Base-by-base conservation (phyloP, 1,284 basidiomycete species). In the Cystobasidiaceae sp. region DNA sequence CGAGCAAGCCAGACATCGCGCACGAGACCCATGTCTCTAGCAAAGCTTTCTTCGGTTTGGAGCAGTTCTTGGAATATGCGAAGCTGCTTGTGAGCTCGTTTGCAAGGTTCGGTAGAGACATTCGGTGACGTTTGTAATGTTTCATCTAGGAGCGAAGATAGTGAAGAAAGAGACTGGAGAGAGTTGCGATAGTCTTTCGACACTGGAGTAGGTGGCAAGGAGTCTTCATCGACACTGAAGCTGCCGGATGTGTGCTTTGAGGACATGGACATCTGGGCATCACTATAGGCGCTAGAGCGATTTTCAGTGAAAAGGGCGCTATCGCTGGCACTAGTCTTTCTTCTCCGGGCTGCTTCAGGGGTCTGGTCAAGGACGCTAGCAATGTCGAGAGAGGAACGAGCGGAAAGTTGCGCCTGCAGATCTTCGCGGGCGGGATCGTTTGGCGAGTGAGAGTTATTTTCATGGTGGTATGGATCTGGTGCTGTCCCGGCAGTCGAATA, bases 1-100 rank as follows among this genome's bases (percentile, higher is more conserved):
- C 75, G 70, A 0, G 74, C 73, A 28, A 79, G 71, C 63, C 76
- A 79, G 57, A 79, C 71, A 60, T 78, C 77, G 2, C 75, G 71
- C 0, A 77, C 72, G 3, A 79, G 74, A 0, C 72, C 74, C 50
- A 79, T 73, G 57, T 79, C 78, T 11, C 39, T 34, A 0, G 77
- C 78, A 51, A 77, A 78, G 1, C 70, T 70, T 13, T 63, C 66
- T 65, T 79, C 78, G 0, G 78, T 78, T 25, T 71, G 68, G 57
- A 73, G 43, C 0, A 74, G 69, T 60, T 79, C 78, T 19, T 72
- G 67, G 51, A 79, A 72, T 1, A 74, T 71, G 43, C 75, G 68
- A 49, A 68, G 65, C 11, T 77, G 72, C 70, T 74, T 76, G 37
- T 74, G 70, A 7, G 71, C 60, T n/a, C 68, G 46, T 67, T 76